These are phyloP conservation scores for Scheffersomyces insectosa DNA, from an alignment of 1,139 yeast species.

Conservation along the genomic window DNA sequence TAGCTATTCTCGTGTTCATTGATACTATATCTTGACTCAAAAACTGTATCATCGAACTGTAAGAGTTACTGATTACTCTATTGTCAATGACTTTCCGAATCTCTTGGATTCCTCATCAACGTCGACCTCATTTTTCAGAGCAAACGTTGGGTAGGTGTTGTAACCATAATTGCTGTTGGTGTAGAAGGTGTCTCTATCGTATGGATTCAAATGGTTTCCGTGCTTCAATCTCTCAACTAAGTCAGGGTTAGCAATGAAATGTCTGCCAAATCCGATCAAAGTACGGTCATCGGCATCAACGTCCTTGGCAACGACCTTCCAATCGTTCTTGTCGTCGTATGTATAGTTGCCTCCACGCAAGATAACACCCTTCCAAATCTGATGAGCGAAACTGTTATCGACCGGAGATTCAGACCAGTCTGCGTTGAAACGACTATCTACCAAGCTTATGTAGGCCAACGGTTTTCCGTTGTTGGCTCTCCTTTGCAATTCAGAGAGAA, in stretches of 20 bases:
- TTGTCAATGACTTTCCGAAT: background rate
- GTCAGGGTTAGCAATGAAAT: slow-evolving; percentile 17
- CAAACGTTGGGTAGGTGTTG: slow-evolving; percentile 22
- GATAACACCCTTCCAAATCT: slow-evolving; percentile 31
- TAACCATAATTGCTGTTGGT: slow-evolving; percentile 25
- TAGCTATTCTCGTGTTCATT: too few relatives aligned
- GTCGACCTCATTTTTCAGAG: slow-evolving; percentile 3
- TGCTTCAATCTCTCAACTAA: slow-evolving; percentile 11
- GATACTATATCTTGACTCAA: too few relatives aligned
- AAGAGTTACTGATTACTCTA: too few relatives aligned
- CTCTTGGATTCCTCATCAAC: background rate
- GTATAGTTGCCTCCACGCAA: slow-evolving; percentile 2
- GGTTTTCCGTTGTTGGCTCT: slow-evolving; percentile 33
- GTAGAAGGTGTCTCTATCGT: slow-evolving; percentile 25
- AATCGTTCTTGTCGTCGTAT: background rate
- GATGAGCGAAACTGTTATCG: slow-evolving; percentile 21
- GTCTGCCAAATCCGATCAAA: slow-evolving; percentile 19
- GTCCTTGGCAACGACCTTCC: slow-evolving; percentile 1
- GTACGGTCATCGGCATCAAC: slow-evolving; percentile 5
- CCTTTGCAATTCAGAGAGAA: slow-evolving; percentile 27
- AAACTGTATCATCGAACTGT: too few relatives aligned
- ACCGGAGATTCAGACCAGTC: slow-evolving; percentile 11
- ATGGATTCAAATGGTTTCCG: slow-evolving; percentile 13
- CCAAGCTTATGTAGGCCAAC: slow-evolving; percentile 53
- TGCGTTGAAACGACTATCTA: slow-evolving; percentile 43